Evolutionary conservation across 1,139 yeast genomes (phyloP), one percentile per base, ranked within the genome.

Genomic region (Yamadazyma kanchanaburiensis): DNA sequence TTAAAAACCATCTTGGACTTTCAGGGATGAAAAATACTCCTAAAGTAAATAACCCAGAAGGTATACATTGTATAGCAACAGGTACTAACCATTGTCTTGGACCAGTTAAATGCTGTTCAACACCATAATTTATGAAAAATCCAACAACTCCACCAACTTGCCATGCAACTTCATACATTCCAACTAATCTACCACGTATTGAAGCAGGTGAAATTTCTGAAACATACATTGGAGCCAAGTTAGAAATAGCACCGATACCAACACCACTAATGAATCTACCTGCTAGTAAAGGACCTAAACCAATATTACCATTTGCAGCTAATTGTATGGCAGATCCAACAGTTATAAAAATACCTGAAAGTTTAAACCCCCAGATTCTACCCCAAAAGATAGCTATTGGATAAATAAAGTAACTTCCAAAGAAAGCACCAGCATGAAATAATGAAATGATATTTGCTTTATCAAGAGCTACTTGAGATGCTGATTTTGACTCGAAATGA

Each of bases 91-190:
- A 60, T 34, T 59, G 65, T 27, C 45, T 43, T 10, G 37, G 12
- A 10, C 51, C 33, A 25, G 44, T 41, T 11, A 35, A 13, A 26
- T 39, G 33, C 30, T 49, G 57, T 19, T 49, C 38, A 4, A 55
- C 56, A 32, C 75, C 76, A 40, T 55, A 64, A 26, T 52, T 51
- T 29, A 55, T 54, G 73, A 75, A 45, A 46, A 63, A 35, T 36
- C 68, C 72, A 28, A 62, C 58, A 34, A 67, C 50, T 21, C 64
- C 72, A 36, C 77, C 77, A 32, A 69, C 52, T 35, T 68, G 68
- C 57, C 75, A 68, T 14, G 71, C 60, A 33, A 70, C 56, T 44
- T 72, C 77, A 55, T 69, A 67, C 35, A 63, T 46, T 4, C 73
- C 73, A 15, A 72, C 72, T 25, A 73, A 53, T 31, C 57, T 48